phyloP scores from a whole-genome alignment of 306 rosid genomes.

The Sesbania bispinosa region DNA sequence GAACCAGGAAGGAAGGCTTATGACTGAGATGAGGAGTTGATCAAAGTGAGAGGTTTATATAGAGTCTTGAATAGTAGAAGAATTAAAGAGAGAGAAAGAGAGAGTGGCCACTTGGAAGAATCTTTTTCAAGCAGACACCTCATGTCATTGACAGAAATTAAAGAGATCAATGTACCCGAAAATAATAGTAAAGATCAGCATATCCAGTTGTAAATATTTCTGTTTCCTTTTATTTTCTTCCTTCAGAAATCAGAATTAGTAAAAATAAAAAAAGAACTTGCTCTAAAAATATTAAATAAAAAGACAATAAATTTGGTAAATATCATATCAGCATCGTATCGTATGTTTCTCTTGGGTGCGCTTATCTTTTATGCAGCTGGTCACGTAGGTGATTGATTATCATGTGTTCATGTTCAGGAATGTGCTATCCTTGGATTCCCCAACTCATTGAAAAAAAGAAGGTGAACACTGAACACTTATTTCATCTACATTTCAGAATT shows the following conservation, averaged over 20 bases:
- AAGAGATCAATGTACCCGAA: slow-evolving; percentile 23
- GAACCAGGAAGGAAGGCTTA: slow-evolving; percentile 8
- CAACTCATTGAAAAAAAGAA: no score
- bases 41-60: slow-evolving; percentile 46
- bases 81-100: not conserved
- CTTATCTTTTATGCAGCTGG: no score
- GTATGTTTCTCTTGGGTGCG: no score
- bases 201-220: slow-evolving; percentile 48
- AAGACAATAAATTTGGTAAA: no score
- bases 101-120: slow-evolving; percentile 36
- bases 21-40: slow-evolving; percentile 36
- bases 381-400: no score
- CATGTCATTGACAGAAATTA: slow-evolving; percentile 48
- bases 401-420: no score
- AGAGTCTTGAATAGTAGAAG: slow-evolving; percentile 18
- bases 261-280: not conserved
- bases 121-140: slow-evolving; percentile 59
- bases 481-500: no score
- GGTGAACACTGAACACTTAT: no score
- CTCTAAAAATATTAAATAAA: no score
- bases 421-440: no score
- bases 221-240: not conserved
- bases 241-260: no score
- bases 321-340: no score
- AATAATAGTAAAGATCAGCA: slow-evolving; percentile 17